Conservation (phyloP, 306 rosid species). For the Echinosophora koreensis region DNA sequence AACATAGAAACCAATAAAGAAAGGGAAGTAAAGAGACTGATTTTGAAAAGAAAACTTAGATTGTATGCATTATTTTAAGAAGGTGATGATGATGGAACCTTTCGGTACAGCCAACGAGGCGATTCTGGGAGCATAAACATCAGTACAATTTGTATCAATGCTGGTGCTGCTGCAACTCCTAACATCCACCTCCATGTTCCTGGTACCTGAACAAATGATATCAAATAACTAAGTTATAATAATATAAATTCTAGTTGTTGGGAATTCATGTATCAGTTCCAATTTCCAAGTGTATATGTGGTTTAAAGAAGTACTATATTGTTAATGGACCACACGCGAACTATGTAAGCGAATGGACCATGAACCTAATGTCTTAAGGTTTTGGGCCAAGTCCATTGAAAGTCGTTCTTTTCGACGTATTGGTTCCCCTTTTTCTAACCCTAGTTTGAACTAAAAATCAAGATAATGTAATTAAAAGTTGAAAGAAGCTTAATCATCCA, state of each 20-base stretch:
- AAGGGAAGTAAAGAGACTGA: neutral
- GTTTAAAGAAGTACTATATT: too few relatives aligned
- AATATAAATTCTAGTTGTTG: neutral
- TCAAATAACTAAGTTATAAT: neutral
- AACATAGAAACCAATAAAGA: neutral
- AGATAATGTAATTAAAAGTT: neutral
- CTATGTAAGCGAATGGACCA: too few relatives aligned
- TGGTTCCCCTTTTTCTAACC: too few relatives aligned
- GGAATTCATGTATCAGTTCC: too few relatives aligned
- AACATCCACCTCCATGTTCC: conserved; percentile 88
- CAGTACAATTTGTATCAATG: conserved; percentile 54
- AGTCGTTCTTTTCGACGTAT: too few relatives aligned
- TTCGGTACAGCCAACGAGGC: conserved; percentile 73
- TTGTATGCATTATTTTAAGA: neutral
- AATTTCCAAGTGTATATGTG: too few relatives aligned
- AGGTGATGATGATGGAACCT: conserved; percentile 50
- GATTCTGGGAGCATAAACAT: conserved; percentile 75
- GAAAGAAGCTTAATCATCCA: conserved; percentile 4
- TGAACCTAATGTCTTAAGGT: too few relatives aligned
- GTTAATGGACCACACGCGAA: too few relatives aligned
- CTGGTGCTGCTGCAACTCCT: conserved; percentile 75
- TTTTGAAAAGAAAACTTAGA: neutral
- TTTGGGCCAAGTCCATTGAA: too few relatives aligned
- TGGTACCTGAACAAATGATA: conserved; percentile 52
- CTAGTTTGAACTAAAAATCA: neutral